Evolutionary conservation across 2,329 filamentous ascomycete species (phyloP).

Genomic region (Lachnellula willkommii): DNA sequence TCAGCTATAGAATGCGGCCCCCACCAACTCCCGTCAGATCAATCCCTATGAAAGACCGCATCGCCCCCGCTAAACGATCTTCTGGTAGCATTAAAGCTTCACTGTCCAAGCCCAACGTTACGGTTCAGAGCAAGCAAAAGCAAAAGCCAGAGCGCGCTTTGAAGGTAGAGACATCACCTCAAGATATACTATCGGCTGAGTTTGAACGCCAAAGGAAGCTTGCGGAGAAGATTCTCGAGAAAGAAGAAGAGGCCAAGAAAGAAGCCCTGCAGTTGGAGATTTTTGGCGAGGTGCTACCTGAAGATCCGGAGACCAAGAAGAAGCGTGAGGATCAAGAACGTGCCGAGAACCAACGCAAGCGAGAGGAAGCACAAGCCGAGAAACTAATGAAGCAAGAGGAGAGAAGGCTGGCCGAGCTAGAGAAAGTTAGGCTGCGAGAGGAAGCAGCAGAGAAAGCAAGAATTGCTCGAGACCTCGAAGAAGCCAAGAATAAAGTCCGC

Average conservation of each 20-base stretch:
- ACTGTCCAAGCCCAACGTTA: not conserved
- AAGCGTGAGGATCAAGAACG: constrained; percentile 6
- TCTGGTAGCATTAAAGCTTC: not conserved
- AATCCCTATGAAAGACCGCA: constrained; percentile 44
- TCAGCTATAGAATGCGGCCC: not conserved
- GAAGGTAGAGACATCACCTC: constrained; percentile 37
- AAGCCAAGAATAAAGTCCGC: not conserved
- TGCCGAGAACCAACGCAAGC: constrained; percentile 5
- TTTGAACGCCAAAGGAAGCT: constrained; percentile 10
- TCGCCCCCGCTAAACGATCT: constrained; percentile 50
- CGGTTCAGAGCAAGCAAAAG: constrained; percentile 35
- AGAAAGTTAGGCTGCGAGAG: not conserved
- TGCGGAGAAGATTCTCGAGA: constrained; percentile 16
- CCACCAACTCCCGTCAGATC: constrained; percentile 15
- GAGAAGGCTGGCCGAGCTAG: not conserved
- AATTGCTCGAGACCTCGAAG: not conserved
- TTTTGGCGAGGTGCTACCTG: constrained; percentile 20
- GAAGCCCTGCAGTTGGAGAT: constrained; percentile 11
- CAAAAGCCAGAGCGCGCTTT: constrained; percentile 65
- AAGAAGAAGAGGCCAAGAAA: constrained; percentile 9
- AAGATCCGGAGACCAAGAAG: constrained; percentile 7
- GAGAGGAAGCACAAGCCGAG: not conserved
- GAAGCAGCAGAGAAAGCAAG: not conserved
- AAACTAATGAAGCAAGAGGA: not conserved
- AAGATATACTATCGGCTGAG: constrained; percentile 3